Conservation (phyloP, 805 yeast genomes). For the Sungouiozyma intestinalis region DNA sequence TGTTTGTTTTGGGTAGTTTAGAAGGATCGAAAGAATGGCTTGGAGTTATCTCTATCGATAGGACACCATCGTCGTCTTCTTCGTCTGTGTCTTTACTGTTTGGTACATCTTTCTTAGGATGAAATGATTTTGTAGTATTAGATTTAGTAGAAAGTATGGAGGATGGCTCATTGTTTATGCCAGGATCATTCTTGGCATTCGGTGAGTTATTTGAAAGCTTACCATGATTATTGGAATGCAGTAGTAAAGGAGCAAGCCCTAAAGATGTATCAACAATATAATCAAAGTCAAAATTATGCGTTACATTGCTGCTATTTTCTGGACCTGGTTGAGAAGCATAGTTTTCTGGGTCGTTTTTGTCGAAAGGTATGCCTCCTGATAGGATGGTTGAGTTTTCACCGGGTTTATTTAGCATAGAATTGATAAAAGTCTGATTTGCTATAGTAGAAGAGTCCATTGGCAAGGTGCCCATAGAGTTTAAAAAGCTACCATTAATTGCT, state of each 20-base stretch:
- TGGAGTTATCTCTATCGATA: not conserved
- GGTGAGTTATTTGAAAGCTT: not conserved
- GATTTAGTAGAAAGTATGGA: no score
- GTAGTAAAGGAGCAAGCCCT: constrained; percentile 58
- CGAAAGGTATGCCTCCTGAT: not conserved
- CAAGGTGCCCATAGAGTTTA: not conserved
- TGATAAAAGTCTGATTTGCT: not conserved
- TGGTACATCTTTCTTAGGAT: not conserved
- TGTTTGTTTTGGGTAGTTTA: not conserved
- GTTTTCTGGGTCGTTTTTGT: not conserved
- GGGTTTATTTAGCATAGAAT: constrained; percentile 1
- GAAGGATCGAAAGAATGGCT: not conserved
- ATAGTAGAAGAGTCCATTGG: not conserved
- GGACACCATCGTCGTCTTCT: not conserved
- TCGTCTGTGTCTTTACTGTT: not conserved
- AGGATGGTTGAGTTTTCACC: not conserved
- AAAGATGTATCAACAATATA: constrained; percentile 78
- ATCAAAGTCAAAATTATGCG: constrained; percentile 31
- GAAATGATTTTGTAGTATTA: no score
- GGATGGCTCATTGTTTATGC: no score
- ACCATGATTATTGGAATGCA: constrained; percentile 14
- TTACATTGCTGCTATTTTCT: not conserved
- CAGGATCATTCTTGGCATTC: not conserved
- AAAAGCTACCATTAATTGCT: not conserved
- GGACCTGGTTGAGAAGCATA: not conserved